Evolutionary conservation across 192 early-diverging fungal species (phyloP), one percentile per base, ranked within the genome.

Genomic region (Cetraspora pellucida): DNA sequence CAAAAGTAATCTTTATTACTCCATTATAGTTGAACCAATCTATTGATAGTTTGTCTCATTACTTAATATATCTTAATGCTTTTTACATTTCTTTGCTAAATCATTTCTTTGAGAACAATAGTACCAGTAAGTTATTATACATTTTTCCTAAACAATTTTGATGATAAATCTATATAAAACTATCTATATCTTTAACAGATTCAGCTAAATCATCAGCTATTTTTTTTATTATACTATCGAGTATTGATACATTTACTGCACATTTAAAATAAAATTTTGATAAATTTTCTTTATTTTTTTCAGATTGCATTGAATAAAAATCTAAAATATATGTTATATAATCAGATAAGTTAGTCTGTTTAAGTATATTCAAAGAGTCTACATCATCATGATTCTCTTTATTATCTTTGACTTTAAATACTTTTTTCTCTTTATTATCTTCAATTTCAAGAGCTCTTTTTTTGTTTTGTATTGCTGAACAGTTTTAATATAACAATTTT

Each of bases 31-130:
- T 17, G 17, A 54, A 72, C 25, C 50, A 3, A 28, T 72, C 50
- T 9, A 54, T 72, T 23, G 70, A 52, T 10, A 19, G 1, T 11
- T 9, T 52, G 14, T 55, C 70, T 30, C 16, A 1, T 54, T 72
- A 25, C 5, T 72, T 72, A 17, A 30, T 72, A 27, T 10, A 72
- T 54, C 70, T 19, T 45, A 4, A 17, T 72, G 8, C 27, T 72
- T 72, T 28, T 10, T 13, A 50, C 17, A 17, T 4, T 58, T 72
- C 1, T 14, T 25, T 25, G 16, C 52, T 57, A 73, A 73, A 11
- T 11, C 43, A 8, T 73, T 54, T 57, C 28, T n/a, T n/a, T 70
- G 54, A 2, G 71, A 72, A 52, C 30, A 72, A 23, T n/a, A 72
- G 55, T 57, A 72, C 31, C 52, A 72, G 16, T 52, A 71, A 4